Evolutionary conservation across 2,329 filamentous ascomycete species (phyloP).

Genomic region (Aspergillus pseudoviridinutans): DNA sequence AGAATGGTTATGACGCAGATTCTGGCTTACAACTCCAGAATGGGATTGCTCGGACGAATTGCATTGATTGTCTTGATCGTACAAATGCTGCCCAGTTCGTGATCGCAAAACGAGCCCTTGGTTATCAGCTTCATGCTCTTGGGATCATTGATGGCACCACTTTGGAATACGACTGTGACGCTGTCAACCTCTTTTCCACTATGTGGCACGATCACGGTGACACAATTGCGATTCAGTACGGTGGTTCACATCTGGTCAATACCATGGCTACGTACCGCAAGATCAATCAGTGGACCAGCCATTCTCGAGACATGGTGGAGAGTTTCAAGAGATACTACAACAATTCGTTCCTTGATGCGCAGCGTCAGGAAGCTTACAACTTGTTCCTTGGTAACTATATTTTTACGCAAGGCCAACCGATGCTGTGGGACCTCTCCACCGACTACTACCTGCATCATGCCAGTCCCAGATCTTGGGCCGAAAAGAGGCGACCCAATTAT

Average conservation of each 20-base stretch:
- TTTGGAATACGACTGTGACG: slow-evolving; percentile 91
- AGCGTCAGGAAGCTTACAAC: slow-evolving; percentile 96
- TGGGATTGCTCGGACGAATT: slow-evolving; percentile 90
- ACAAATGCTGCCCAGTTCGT: slow-evolving; percentile 98
- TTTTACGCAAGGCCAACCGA: slow-evolving; percentile 78
- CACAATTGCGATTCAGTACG: slow-evolving; percentile 96
- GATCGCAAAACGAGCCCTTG: slow-evolving; percentile 89
- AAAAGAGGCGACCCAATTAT: slow-evolving; percentile 64
- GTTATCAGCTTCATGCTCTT: slow-evolving; percentile 85
- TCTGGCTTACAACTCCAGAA: slow-evolving; percentile 73
- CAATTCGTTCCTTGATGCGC: slow-evolving; percentile 96
- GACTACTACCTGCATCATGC: slow-evolving; percentile 96
- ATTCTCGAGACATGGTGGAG: slow-evolving; percentile 97
- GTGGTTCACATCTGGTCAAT: slow-evolving; percentile 94
- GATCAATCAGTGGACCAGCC: slow-evolving; percentile 97
- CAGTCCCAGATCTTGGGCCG: slow-evolving; percentile 69
- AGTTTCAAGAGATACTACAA: slow-evolving; percentile 99
- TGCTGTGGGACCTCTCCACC: slow-evolving; percentile 93
- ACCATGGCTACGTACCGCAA: slow-evolving; percentile 99
- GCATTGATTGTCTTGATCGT: slow-evolving; percentile 94
- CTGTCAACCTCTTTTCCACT: slow-evolving; percentile 91
- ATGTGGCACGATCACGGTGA: slow-evolving; percentile 99
- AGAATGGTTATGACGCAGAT: slow-evolving; percentile 73
- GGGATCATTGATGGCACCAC: slow-evolving; percentile 76
- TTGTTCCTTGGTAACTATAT: slow-evolving; percentile 95